phyloP scores from a whole-genome alignment of 2,329 filamentous ascomycete genomes.

The Apiospora saccharicola region DNA sequence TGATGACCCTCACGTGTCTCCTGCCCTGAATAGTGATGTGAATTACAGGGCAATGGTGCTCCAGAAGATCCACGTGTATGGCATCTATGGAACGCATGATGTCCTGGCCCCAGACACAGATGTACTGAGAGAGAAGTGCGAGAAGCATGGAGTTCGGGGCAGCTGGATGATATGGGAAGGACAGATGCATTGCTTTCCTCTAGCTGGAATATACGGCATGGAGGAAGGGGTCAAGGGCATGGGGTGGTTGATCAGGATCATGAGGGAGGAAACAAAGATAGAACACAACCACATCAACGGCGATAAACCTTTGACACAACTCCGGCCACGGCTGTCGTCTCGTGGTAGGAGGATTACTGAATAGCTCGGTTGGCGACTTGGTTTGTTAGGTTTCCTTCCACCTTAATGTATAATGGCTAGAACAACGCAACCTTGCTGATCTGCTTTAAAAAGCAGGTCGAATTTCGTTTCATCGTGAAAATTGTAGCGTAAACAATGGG shows the following conservation, averaged over 20 bases:
- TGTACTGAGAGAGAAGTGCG: conserved; percentile 54
- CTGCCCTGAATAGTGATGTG: conserved; percentile 34
- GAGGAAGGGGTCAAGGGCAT: conserved; percentile 54
- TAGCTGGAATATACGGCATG: conserved; percentile 57
- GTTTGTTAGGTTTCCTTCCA: not conserved
- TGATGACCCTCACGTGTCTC: conserved; percentile 55
- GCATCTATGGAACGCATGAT: conserved; percentile 59
- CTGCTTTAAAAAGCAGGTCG: not conserved
- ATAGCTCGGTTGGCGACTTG: not conserved
- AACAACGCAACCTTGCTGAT: not conserved
- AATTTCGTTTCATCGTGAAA: not conserved
- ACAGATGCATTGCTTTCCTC: conserved; percentile 67
- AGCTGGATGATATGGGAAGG: conserved; percentile 66
- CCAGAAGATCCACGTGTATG: conserved; percentile 57
- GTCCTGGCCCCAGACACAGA: conserved; percentile 61
- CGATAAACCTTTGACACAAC: conserved; percentile 14
- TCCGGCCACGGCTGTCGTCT: not conserved
- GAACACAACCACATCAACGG: not conserved
- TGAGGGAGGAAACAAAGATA: conserved; percentile 23
- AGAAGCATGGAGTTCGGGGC: conserved; percentile 52
- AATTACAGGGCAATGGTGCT: conserved; percentile 46
- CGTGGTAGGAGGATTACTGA: not conserved
- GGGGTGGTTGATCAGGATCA: conserved; percentile 51
- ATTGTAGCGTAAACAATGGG: not conserved
- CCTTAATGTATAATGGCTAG: conserved; percentile 14